phyloP scores from a whole-genome alignment of 805 yeast genomes.

The Wickerhamomyces queroliae region DNA sequence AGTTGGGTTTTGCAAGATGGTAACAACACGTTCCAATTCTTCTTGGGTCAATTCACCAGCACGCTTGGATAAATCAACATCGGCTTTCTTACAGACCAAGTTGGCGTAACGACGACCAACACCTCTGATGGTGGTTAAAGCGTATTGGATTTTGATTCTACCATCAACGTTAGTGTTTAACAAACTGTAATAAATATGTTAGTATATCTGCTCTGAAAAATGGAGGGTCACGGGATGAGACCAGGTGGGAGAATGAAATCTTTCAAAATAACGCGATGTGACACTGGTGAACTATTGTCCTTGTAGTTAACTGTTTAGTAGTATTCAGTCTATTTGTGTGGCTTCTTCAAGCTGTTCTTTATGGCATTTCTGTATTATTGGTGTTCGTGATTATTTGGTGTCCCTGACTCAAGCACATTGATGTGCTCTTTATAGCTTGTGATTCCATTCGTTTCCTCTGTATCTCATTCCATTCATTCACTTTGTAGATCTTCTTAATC shows the following conservation, averaged over 20 bases:
- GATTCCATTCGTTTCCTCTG: not conserved
- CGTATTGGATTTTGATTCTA: conserved; percentile 99
- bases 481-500: no score
- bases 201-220: conserved; percentile 19
- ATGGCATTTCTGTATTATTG: no score
- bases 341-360: no score
- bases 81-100: conserved; percentile 99
- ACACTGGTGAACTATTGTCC: not conserved
- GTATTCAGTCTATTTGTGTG: not conserved
- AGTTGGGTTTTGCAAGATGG: conserved; percentile 99
- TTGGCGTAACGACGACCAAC: conserved; percentile 99
- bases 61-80: conserved; percentile 95
- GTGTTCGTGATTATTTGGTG: no score
- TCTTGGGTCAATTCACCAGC: conserved; percentile 99
- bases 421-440: no score
- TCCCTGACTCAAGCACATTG: no score
- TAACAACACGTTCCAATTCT: conserved; percentile 99
- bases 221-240: not conserved
- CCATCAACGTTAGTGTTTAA: conserved; percentile 99
- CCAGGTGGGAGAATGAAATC: no score
- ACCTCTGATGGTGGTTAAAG: conserved; percentile 99
- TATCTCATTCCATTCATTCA: no score
- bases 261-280: not conserved
- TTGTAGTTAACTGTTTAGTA: not conserved
- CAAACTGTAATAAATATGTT: conserved; percentile 57